Conservation (phyloP, 2,329 filamentous ascomycete species). For the Ascocoryne sarcoides region DNA sequence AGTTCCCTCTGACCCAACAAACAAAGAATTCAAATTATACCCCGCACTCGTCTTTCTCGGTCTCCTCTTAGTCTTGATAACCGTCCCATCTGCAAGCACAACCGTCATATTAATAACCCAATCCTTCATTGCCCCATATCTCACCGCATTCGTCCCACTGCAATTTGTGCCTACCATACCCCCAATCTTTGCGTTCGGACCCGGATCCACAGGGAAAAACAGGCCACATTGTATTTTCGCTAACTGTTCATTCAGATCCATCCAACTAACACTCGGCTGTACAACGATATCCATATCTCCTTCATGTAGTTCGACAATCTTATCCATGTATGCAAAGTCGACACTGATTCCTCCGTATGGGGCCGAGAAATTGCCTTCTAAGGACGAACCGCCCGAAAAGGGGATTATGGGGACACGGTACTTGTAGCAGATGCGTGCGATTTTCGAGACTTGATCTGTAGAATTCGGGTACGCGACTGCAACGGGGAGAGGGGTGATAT, state of each 20-base stretch:
- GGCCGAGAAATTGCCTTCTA: slow-evolving; percentile 86
- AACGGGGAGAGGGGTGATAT: slow-evolving; percentile 51
- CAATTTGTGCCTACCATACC: slow-evolving; percentile 77
- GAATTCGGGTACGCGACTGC: slow-evolving; percentile 55
- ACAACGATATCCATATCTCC: slow-evolving; percentile 91
- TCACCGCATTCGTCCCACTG: slow-evolving; percentile 70
- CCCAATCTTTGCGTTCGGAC: slow-evolving; percentile 62
- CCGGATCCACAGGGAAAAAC: slow-evolving; percentile 84
- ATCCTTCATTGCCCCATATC: slow-evolving; percentile 81
- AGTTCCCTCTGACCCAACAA: slow-evolving; percentile 76
- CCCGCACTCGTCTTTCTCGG: slow-evolving; percentile 75
- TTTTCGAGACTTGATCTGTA: slow-evolving; percentile 50
- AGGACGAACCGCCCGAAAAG: slow-evolving; percentile 75
- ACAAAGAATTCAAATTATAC: slow-evolving; percentile 73
- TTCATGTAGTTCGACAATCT: slow-evolving; percentile 68
- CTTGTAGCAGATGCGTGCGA: slow-evolving; percentile 64
- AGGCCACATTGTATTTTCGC: slow-evolving; percentile 64
- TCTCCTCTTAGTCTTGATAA: slow-evolving; percentile 72
- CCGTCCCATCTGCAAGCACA: slow-evolving; percentile 66
- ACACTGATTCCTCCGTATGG: slow-evolving; percentile 82
- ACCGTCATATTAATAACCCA: slow-evolving; percentile 80
- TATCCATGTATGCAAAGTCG: slow-evolving; percentile 82
- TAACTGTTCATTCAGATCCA: slow-evolving; percentile 68
- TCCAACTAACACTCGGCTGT: slow-evolving; percentile 88
- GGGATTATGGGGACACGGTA: slow-evolving; percentile 73